phyloP scores from a whole-genome alignment of 2,329 filamentous ascomycete species.

The Dothideomycetes sp. region DNA sequence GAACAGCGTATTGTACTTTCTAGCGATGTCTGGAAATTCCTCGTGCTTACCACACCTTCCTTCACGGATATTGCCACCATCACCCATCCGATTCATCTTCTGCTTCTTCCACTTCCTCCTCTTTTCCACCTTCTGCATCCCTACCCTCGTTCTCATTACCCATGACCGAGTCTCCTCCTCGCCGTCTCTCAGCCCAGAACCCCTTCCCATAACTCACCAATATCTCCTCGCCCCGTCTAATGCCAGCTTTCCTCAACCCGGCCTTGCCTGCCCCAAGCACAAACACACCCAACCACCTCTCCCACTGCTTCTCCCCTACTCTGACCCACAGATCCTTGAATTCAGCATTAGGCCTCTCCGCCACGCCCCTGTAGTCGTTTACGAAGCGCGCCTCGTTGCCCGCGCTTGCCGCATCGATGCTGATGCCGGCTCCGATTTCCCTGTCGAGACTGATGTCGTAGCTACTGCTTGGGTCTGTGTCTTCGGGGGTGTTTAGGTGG shows the following conservation, averaged over 20 bases:
- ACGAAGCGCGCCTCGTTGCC: conserved; percentile 43
- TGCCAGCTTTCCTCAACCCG: conserved; percentile 34
- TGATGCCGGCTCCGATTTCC: conserved; percentile 32
- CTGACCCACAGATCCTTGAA: conserved; percentile 26
- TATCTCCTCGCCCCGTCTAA: conserved; percentile 38
- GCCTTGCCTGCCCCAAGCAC: conserved; percentile 38
- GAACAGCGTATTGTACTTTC: too few species aligned
- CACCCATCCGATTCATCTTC: too few species aligned
- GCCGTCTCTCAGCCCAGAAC: conserved; percentile 31
- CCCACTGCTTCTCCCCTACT: conserved; percentile 27
- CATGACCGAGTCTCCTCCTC: too few species aligned
- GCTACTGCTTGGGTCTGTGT: conserved; percentile 33
- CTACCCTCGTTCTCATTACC: too few species aligned
- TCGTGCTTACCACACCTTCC: too few species aligned
- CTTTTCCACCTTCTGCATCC: too few species aligned
- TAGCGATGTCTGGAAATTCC: too few species aligned
- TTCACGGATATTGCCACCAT: too few species aligned
- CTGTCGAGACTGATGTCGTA: conserved; percentile 43
- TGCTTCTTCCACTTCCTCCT: too few species aligned
- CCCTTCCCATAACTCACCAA: conserved; percentile 44
- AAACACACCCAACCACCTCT: conserved; percentile 40
- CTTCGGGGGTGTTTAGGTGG: conserved; percentile 31
- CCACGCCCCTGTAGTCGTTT: conserved; percentile 43
- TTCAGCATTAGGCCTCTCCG: conserved; percentile 26
- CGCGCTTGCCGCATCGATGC: conserved; percentile 35